These are phyloP conservation scores for Lasiosphaeriaceae sp. DNA, from an alignment of 495 filamentous ascomycete genomes.

Conservation along the genomic window DNA sequence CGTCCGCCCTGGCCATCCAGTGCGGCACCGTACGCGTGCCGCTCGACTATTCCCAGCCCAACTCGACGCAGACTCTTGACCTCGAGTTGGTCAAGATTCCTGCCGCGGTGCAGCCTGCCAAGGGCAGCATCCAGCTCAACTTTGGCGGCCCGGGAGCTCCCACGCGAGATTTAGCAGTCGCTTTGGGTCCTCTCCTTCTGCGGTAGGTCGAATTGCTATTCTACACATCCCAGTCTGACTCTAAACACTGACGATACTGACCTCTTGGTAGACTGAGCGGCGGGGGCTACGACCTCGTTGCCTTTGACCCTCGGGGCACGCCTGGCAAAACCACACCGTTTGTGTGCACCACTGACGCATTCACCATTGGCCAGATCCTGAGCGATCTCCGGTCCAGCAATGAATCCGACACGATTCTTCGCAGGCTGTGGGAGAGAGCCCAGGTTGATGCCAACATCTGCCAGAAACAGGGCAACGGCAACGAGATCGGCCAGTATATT, in stretches of 20 bases:
- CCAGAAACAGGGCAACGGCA: conserved; percentile 2
- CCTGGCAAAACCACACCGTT: conserved; percentile 37
- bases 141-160: conserved; percentile 41
- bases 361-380: conserved; percentile 2
- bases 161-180: conserved; percentile 20
- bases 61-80: conserved; percentile 27
- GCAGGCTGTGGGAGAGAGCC: conserved; percentile 19
- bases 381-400: conserved; percentile 5
- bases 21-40: conserved; percentile 40
- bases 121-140: conserved; percentile 44
- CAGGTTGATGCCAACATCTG: conserved; percentile 16
- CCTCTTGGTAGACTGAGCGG: conserved; percentile 28
- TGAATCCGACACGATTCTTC: conserved; percentile 19
- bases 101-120: conserved; percentile 27
- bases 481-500: conserved; percentile 24
- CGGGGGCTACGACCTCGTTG: conserved; percentile 37
- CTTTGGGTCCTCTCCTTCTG: background rate
- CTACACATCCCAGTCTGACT: too few relatives aligned
- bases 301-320: conserved; percentile 41
- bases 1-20: too few relatives aligned
- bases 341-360: conserved; percentile 20
- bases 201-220: background rate
- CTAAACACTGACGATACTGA: conserved; percentile 9
- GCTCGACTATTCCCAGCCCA: conserved; percentile 37
- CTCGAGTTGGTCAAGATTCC: conserved; percentile 33